Evolutionary conservation across 495 filamentous ascomycete species (phyloP), one percentile per base, ranked within the genome.

Genomic region (Penicillium ochrochloron): DNA sequence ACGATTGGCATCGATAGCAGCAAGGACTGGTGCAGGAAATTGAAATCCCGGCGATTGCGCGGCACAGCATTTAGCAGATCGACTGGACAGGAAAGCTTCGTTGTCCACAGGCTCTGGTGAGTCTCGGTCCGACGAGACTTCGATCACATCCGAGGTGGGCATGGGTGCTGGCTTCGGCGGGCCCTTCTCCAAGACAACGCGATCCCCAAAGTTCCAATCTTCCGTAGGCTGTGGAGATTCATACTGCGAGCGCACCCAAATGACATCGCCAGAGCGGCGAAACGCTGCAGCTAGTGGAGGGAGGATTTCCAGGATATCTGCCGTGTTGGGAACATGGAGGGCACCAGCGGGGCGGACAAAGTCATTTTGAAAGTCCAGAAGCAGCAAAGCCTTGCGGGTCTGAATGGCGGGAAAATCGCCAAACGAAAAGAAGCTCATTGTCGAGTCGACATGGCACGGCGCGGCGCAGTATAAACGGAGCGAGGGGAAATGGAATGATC

Each of bases 331-430:
- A 46, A 92, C 84, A 39, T 88, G 84, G 37, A 97, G 79, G 44
- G 87, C 86, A 35, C 90, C 92, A 41, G 86, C 83, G 1, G 86
- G 75, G 31, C 86, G 84, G 50, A 96, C 74, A 70, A 97, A 96
- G 75, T 97, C 95, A 73, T 97, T 96, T 66, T 98, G 95, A 25
- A 97, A 84, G 70, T 96, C 94, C 57, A 97, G 80, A 15, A 97
- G 74, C 27, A 99, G 79, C 42, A 99, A 77, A 1, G 93, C 95
- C 78, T 93, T 91, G 55, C 92, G 86, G 12, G 93, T 95, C 59
- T 85, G 78, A 60, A 90, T 83, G 23, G 75, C 70, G 17, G 86
- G 85, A 27, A 84, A 57, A 63, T 75, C 69, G 51, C 69, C 73
- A 57, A 79, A 69, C 57, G 76, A 70, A 62, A 81, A 67, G 70